Evolutionary conservation across 108 stramenopile genomes (phyloP).

Genomic region (Cylindrotheca fusiformis): DNA sequence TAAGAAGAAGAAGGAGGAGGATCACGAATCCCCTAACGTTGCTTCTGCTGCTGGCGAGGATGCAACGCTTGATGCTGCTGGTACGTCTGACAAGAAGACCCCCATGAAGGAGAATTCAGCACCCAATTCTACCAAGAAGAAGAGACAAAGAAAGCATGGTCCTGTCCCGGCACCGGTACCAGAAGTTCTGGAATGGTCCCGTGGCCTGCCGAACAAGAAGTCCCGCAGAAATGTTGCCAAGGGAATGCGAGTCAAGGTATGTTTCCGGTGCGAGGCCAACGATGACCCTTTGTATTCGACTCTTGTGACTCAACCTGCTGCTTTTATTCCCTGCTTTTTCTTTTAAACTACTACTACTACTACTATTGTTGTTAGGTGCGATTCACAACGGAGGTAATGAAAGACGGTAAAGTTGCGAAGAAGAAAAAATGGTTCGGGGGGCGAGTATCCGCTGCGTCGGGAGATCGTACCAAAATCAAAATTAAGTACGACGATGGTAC

Average conservation of each 20-base stretch:
- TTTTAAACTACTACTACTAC: no score
- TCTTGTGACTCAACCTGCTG: no score
- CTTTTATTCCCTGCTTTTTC: not conserved
- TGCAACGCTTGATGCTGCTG: not conserved
- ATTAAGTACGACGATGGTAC: slow-evolving; percentile 89
- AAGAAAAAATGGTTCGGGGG: slow-evolving; percentile 83
- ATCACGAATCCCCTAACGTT: not conserved
- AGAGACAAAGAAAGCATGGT: slow-evolving; percentile 1
- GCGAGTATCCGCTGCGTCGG: slow-evolving; percentile 39
- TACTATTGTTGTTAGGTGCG: no score
- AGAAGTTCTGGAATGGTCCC: slow-evolving; percentile 45
- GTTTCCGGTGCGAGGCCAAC: no score
- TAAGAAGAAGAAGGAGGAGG: slow-evolving; percentile 8
- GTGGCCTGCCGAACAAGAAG: slow-evolving; percentile 26
- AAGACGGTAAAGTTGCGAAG: slow-evolving; percentile 40
- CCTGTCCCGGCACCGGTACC: slow-evolving; percentile 58
- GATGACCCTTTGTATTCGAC: not conserved
- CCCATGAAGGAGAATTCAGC: not conserved
- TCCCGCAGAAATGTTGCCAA: slow-evolving; percentile 38
- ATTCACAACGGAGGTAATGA: slow-evolving; percentile 56
- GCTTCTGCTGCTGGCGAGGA: not conserved
- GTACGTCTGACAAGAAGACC: not conserved
- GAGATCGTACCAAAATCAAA: slow-evolving; percentile 52
- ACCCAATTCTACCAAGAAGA: slow-evolving; percentile 19
- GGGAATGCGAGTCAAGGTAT: slow-evolving; percentile 69